Evolutionary conservation across 1,284 basidiomycete genomes (phyloP).

Genomic region (Cutaneotrichosporon cavernicola): DNA sequence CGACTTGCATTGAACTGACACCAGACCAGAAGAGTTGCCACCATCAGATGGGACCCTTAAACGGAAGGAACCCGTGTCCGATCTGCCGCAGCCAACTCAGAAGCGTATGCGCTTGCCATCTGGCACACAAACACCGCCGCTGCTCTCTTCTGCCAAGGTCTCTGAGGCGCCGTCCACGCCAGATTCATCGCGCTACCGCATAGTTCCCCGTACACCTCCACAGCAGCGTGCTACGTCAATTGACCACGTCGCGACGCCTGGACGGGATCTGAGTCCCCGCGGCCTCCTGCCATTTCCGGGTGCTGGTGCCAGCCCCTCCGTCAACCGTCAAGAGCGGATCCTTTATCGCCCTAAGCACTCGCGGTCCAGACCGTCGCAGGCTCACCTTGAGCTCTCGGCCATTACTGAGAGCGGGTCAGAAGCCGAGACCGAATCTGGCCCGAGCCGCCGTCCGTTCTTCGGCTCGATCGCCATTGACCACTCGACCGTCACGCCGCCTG

Average conservation of each 20-base stretch:
- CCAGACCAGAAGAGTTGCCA: neutral
- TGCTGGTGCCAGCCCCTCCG: conserved; percentile 22
- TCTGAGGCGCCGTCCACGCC: neutral
- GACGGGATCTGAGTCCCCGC: neutral
- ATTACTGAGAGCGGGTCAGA: conserved; percentile 29
- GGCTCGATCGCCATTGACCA: conserved; percentile 17
- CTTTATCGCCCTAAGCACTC: conserved; percentile 18
- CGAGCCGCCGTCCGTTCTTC: conserved; percentile 10
- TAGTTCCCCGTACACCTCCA: neutral
- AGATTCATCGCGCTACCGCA: neutral
- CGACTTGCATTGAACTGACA: neutral
- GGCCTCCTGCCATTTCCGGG: neutral
- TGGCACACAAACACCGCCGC: neutral
- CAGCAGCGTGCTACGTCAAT: neutral
- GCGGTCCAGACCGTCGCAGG: conserved; percentile 29
- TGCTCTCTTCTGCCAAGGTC: neutral
- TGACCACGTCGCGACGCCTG: neutral
- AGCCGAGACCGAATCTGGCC: conserved; percentile 5
- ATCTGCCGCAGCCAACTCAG: neutral
- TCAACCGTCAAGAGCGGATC: conserved; percentile 19
- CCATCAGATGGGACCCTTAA: neutral
- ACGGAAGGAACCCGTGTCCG: neutral
- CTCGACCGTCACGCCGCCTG: conserved; percentile 27
- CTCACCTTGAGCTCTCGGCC: conserved; percentile 34
- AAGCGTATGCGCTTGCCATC: neutral